phyloP scores from a whole-genome alignment of 176 grass and related monocot genomes.

The Aegilops longissima region DNA sequence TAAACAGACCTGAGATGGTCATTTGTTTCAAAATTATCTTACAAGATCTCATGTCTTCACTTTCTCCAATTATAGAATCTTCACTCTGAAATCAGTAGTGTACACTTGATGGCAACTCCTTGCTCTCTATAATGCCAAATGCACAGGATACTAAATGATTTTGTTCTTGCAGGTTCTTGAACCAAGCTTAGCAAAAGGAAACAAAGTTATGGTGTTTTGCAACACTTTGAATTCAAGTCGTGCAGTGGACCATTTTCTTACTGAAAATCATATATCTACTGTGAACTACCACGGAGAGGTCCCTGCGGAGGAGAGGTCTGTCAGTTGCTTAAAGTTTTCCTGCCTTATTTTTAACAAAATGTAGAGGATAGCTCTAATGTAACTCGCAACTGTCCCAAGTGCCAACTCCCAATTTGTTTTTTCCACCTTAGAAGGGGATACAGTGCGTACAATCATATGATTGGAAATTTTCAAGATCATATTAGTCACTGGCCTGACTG shows the following conservation, averaged over 20 bases:
- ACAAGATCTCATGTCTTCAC: neutral
- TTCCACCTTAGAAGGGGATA: neutral
- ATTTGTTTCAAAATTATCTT: neutral
- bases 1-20: neutral
- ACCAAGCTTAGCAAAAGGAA: slow-evolving; percentile 93
- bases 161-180: slow-evolving; percentile 73
- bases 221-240: slow-evolving; percentile 97
- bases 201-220: slow-evolving; percentile 96
- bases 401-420: neutral
- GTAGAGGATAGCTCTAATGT: neutral
- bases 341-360: neutral
- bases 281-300: slow-evolving; percentile 99
- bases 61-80: neutral
- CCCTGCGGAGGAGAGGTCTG: slow-evolving; percentile 91
- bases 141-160: neutral
- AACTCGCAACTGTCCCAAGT: neutral
- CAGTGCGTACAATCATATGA: neutral
- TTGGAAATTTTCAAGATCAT: neutral
- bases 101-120: neutral
- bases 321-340: slow-evolving; percentile 8
- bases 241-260: slow-evolving; percentile 93
- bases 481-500: neutral
- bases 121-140: neutral
- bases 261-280: slow-evolving; percentile 88
- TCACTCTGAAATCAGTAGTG: neutral